These are phyloP conservation scores for Melocanna baccifera DNA, from an alignment of 176 grass and related monocot species.

Conservation along the genomic window DNA sequence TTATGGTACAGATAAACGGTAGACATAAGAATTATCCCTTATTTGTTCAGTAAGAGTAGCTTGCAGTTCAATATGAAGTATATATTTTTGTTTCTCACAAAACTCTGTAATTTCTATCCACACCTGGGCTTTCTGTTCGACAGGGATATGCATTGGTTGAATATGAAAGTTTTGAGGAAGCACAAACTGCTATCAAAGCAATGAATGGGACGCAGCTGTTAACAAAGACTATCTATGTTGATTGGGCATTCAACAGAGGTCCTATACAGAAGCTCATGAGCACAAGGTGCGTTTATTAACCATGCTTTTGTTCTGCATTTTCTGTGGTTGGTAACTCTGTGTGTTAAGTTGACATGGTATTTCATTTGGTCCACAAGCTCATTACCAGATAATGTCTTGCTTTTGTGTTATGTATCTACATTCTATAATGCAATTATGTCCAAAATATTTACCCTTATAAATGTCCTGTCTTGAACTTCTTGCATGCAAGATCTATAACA, in stretches of 20 bases:
- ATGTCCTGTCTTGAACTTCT: not conserved
- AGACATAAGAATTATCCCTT: not conserved
- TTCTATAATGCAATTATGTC: not conserved
- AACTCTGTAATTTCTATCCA: conserved; percentile 1
- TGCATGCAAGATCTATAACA: not conserved
- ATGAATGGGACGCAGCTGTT: conserved; percentile 52
- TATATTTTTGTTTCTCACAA: conserved; percentile 1
- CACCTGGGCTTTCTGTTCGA: conserved; percentile 13
- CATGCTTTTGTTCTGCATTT: not conserved
- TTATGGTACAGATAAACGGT: not conserved
- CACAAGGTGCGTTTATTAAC: conserved; percentile 18
- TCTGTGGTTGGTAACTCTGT: not conserved
- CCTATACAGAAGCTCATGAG: conserved; percentile 29
- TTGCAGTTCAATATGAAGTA: not conserved
- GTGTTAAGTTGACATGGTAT: not conserved
- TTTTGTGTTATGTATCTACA: conserved; percentile 2
- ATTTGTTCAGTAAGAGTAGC: not conserved
- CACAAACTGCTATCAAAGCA: conserved; percentile 40
- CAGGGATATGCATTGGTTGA: conserved; percentile 70
- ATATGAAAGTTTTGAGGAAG: conserved; percentile 58
- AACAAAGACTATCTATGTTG: conserved; percentile 57
- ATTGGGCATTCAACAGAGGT: conserved; percentile 65
- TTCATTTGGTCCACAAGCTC: conserved; percentile 4
- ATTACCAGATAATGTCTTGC: not conserved
- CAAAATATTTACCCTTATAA: not conserved